Evolutionary conservation across 2,329 filamentous ascomycete species (phyloP).

Genomic region (Fusarium begoniae): DNA sequence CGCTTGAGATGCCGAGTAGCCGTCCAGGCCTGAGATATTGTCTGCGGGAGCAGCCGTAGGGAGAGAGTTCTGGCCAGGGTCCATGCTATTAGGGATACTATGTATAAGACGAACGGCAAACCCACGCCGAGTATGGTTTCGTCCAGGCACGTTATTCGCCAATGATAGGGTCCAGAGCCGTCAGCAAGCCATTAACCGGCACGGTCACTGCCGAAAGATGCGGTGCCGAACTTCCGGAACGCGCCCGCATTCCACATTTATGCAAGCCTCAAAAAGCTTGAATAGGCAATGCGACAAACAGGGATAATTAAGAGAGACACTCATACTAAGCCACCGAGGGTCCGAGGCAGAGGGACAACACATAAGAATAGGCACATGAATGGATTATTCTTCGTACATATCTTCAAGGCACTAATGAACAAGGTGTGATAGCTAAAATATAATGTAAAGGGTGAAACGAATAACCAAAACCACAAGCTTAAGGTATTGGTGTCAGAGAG

Average conservation of each 20-base stretch:
- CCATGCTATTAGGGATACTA: background rate
- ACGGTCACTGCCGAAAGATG: conserved; percentile 31
- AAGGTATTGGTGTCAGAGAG: conserved; percentile 67
- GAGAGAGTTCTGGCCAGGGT: conserved; percentile 13
- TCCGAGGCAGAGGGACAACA: background rate
- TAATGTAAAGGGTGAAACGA: conserved; percentile 72
- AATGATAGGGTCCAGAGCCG: background rate
- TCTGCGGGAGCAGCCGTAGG: conserved; percentile 22
- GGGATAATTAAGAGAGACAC: background rate
- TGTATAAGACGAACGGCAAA: conserved; percentile 24
- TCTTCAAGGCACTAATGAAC: background rate
- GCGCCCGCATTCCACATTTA: conserved; percentile 26
- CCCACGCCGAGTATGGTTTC: conserved; percentile 26
- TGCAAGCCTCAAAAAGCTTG: conserved; percentile 12
- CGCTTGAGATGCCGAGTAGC: conserved; percentile 31
- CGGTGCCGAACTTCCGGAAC: conserved; percentile 43
- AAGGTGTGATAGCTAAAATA: background rate
- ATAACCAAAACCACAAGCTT: conserved; percentile 61
- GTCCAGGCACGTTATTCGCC: conserved; percentile 27
- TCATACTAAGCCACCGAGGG: background rate
- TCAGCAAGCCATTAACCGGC: conserved; percentile 37
- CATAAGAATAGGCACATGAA: background rate
- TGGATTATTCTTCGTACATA: no score
- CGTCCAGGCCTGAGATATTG: conserved; percentile 4
- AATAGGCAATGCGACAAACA: background rate